Evolutionary conservation across 2,329 filamentous ascomycete genomes (phyloP), one percentile per base, ranked within the genome.

Genomic region (Ascochyta pisi): DNA sequence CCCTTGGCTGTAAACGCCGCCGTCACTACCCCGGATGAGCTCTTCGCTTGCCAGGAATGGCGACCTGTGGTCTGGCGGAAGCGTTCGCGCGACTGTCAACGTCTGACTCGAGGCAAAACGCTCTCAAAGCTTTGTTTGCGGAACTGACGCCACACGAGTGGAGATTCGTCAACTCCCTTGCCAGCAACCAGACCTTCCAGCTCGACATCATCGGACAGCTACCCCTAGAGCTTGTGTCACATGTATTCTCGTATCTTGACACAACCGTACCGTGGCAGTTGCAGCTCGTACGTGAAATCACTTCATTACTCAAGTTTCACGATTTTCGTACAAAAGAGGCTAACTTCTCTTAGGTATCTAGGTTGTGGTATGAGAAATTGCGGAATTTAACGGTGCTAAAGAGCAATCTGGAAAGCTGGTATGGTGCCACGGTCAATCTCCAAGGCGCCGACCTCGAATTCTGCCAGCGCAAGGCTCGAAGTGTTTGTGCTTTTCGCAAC

Each of bases 171-270:
- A 57, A 65, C 9, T 44, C 53, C 29, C 35, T 58, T 8, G 64
- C 64, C 48, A 50, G 53, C 37, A 42, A 53, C 24, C 68, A 57
- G 37, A 45, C 63, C 34, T 75, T 76, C 56, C 59, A 65, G 10
- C 57, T 51, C 42, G 76, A 79, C 56, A 69, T 76, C 31, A 49
- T 79, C 29, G 66, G 62, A n/a, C 54, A 34, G 1, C 57, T 79
- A 33, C 77, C 77, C 5, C 15, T 73, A 13, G 77, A 79, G 63
- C 62, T 79, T 7, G 63, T 75, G 6, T 64, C 70, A 19, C 57
- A 68, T 5, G 50, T 78, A 15, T 76, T 78, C 54, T 52, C 56
- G 29, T 61, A 74, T 64, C 44, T 79, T 53, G 73, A 73, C 38
- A 44, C 63, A 39, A 33, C 69, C 41, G 61, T 67, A 4, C 54